phyloP scores from a whole-genome alignment of 2,329 filamentous ascomycete species.

The Pseudogymnoascus sp. region DNA sequence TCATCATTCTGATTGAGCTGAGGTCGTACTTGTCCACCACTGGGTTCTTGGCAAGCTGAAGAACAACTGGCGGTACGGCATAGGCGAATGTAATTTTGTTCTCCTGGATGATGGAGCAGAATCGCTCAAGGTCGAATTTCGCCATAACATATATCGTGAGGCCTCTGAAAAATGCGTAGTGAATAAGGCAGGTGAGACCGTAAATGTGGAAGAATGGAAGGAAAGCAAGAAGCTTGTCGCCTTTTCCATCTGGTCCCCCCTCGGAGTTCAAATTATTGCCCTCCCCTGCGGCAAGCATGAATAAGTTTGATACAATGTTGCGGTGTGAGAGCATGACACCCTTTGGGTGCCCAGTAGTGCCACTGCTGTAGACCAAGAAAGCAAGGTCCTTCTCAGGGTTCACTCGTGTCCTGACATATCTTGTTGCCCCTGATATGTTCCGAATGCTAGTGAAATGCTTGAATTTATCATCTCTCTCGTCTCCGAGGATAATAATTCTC shows the following conservation, averaged over 20 bases:
- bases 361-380: slow-evolving; percentile 80
- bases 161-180: slow-evolving; percentile 59
- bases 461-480: slow-evolving; percentile 47
- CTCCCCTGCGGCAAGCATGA: slow-evolving; percentile 49
- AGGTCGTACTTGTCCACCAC: slow-evolving; percentile 74
- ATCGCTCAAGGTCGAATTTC: slow-evolving; percentile 73
- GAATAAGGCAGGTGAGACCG: slow-evolving; percentile 64
- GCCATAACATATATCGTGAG: slow-evolving; percentile 62
- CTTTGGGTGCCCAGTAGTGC: slow-evolving; percentile 86
- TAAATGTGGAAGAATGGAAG: slow-evolving; percentile 92
- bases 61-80: slow-evolving; percentile 75
- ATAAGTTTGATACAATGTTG: slow-evolving; percentile 71
- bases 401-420: slow-evolving; percentile 53
- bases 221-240: slow-evolving; percentile 69
- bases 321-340: slow-evolving; percentile 79
- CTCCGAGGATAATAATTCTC: slow-evolving; percentile 64
- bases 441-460: slow-evolving; percentile 68
- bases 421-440: slow-evolving; percentile 51
- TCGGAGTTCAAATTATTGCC: slow-evolving; percentile 46
- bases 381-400: slow-evolving; percentile 65
- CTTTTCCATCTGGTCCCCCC: slow-evolving; percentile 50
- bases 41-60: slow-evolving; percentile 73
- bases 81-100: slow-evolving; percentile 70
- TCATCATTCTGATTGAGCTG: slow-evolving; percentile 70
- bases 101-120: slow-evolving; percentile 68